Evolutionary conservation across 495 filamentous ascomycete genomes (phyloP).

Genomic region (Neurospora terricola): DNA sequence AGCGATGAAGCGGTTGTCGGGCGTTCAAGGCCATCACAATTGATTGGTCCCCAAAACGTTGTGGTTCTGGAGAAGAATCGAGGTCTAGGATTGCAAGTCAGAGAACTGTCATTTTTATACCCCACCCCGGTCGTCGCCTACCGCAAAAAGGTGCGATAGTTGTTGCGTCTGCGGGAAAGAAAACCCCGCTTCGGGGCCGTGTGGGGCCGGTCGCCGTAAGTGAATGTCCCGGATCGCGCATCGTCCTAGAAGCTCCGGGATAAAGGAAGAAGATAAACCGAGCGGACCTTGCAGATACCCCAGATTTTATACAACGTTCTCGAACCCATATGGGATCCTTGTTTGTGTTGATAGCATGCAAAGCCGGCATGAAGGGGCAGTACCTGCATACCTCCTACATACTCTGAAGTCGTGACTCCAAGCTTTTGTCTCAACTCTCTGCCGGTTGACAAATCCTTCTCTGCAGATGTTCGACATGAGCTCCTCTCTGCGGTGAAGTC

Average conservation of each 20-base stretch:
- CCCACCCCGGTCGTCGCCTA: background rate
- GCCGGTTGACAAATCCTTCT: background rate
- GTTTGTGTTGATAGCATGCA: background rate
- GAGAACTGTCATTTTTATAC: too few species aligned
- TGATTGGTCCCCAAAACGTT: background rate
- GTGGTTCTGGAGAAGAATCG: background rate
- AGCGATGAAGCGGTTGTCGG: background rate
- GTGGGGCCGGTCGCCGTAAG: background rate
- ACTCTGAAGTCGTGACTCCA: background rate
- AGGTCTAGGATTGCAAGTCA: too few species aligned
- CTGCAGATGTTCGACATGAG: background rate
- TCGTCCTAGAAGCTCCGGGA: background rate
- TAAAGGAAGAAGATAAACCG: background rate
- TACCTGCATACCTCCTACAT: background rate
- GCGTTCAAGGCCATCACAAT: background rate
- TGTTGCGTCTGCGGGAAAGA: background rate
- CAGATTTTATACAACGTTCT: too few species aligned
- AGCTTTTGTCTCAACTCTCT: background rate
- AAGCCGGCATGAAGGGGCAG: background rate
- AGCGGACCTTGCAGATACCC: background rate
- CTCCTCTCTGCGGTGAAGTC: background rate
- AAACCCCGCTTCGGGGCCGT: background rate
- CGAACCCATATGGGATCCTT: background rate
- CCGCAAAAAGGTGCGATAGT: background rate
- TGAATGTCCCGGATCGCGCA: background rate